Evolutionary conservation across 2,329 filamentous ascomycete species (phyloP).

Genomic region (Xylaria hypoxylon): DNA sequence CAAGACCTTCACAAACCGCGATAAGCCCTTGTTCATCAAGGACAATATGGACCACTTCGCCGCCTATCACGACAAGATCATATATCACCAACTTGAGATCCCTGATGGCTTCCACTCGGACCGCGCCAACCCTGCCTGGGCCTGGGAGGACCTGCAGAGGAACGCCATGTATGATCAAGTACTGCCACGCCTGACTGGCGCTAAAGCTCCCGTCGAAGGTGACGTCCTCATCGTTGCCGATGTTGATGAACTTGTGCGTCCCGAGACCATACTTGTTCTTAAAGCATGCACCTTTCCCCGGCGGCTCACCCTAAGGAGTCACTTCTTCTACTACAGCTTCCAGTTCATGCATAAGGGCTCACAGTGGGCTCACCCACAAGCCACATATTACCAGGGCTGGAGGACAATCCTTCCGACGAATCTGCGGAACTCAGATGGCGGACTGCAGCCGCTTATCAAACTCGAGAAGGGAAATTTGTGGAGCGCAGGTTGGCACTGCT

Average conservation of each 20-base stretch:
- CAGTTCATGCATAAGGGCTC: constrained; percentile 61
- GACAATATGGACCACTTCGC: constrained; percentile 65
- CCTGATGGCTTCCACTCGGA: constrained; percentile 55
- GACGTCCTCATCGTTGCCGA: constrained; percentile 71
- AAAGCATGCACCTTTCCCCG: constrained; percentile 64
- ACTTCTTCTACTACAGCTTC: constrained; percentile 70
- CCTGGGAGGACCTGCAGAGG: constrained; percentile 62
- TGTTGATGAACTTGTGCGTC: constrained; percentile 70
- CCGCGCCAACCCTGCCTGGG: constrained; percentile 56
- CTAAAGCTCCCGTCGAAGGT: constrained; percentile 56
- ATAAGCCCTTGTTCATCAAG: constrained; percentile 66
- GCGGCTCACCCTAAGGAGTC: constrained; percentile 62
- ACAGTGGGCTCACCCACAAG: constrained; percentile 70
- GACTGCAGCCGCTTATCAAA: constrained; percentile 53
- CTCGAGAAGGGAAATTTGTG: constrained; percentile 55
- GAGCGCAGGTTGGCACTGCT: constrained; percentile 67
- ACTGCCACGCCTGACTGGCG: constrained; percentile 60
- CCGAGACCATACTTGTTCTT: constrained; percentile 61
- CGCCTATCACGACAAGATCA: constrained; percentile 69
- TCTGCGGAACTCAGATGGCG: constrained; percentile 62
- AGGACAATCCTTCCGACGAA: constrained; percentile 65
- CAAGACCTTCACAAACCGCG: constrained; percentile 67
- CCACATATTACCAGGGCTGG: constrained; percentile 64
- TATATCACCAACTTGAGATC: constrained; percentile 66
- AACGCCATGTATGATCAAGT: constrained; percentile 69